phyloP scores from a whole-genome alignment of 2,329 filamentous ascomycete genomes.

The Alternaria consortialis region DNA sequence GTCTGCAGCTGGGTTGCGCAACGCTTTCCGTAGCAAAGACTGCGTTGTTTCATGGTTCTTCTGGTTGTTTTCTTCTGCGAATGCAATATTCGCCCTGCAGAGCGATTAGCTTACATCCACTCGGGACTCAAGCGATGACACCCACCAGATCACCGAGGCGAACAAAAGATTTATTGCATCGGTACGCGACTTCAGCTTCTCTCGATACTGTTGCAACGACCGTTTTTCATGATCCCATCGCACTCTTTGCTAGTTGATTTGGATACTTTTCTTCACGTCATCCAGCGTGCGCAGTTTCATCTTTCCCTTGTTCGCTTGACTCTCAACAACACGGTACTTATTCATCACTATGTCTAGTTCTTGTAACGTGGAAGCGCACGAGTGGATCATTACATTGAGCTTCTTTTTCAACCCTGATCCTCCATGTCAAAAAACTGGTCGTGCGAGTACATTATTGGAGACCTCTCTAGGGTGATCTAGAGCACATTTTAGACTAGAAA shows the following conservation, averaged over 20 bases:
- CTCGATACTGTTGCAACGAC: conserved; percentile 2
- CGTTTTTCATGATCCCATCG: conserved; percentile 4
- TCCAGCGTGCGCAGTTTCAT: background rate
- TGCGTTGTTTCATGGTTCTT: background rate
- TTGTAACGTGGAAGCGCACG: no score
- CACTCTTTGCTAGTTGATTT: conserved; percentile 2
- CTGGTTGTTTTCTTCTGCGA: background rate
- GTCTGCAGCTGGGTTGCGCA: background rate
- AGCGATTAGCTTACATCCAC: background rate
- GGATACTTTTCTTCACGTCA: background rate
- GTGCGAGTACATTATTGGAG: no score
- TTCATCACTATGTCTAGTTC: no score
- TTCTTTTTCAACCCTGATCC: no score
- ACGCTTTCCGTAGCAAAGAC: background rate
- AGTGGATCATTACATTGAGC: no score
- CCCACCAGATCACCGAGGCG: background rate
- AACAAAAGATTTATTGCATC: conserved; percentile 6
- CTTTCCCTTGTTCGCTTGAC: background rate
- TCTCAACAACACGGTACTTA: background rate
- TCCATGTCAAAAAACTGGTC: no score
- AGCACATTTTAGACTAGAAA: no score
- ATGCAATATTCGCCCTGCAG: background rate
- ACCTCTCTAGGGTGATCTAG: no score
- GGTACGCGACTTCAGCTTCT: background rate
- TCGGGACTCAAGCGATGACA: background rate